Percentiles rank a stretch among this genome's conserved stretches.
These are phyloP conservation scores for Metschnikowia gruessii DNA, from an alignment of 805 yeast species.

Conservation along the genomic window DNA sequence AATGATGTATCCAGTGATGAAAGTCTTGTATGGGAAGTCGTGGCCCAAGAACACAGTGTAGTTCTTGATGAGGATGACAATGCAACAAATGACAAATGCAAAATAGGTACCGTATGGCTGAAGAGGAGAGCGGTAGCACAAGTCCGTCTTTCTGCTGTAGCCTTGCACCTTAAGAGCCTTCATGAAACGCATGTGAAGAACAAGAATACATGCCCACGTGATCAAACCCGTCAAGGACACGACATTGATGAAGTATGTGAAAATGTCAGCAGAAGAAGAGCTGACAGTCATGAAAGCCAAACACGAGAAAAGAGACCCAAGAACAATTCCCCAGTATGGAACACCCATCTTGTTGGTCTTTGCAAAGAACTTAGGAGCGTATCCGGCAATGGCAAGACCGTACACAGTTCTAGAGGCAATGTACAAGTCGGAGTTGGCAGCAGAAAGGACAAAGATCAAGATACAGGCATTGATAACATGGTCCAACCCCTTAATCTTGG, in stretches of 20 bases:
- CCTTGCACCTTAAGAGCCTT: conserved; percentile 69
- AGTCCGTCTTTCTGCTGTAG: conserved; percentile 46
- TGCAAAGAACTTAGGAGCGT: conserved; percentile 39
- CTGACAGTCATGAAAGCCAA: conserved; percentile 72
- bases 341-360: conserved; percentile 59
- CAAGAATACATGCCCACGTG: conserved; percentile 70
- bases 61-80: conserved; percentile 58
- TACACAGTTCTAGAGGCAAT: conserved; percentile 22
- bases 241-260: conserved; percentile 69
- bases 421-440: conserved; percentile 25
- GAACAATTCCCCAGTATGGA: conserved; percentile 56
- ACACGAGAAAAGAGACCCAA: conserved; percentile 53
- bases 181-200: conserved; percentile 65
- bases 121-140: conserved; percentile 62
- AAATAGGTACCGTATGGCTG: conserved; percentile 67
- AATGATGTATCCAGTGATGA: conserved; percentile 77
- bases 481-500: conserved; percentile 22
- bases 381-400: conserved; percentile 22
- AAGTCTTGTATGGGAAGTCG: conserved; percentile 49
- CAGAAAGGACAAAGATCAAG: conserved; percentile 23
- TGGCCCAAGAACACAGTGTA: conserved; percentile 67
- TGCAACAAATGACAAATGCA: conserved; percentile 50
- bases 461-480: conserved; percentile 23
- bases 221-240: conserved; percentile 73
- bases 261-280: conserved; percentile 52